These are phyloP conservation scores for Elaeis oleifera DNA, from an alignment of 202 grass and related monocot species.

Conservation along the genomic window DNA sequence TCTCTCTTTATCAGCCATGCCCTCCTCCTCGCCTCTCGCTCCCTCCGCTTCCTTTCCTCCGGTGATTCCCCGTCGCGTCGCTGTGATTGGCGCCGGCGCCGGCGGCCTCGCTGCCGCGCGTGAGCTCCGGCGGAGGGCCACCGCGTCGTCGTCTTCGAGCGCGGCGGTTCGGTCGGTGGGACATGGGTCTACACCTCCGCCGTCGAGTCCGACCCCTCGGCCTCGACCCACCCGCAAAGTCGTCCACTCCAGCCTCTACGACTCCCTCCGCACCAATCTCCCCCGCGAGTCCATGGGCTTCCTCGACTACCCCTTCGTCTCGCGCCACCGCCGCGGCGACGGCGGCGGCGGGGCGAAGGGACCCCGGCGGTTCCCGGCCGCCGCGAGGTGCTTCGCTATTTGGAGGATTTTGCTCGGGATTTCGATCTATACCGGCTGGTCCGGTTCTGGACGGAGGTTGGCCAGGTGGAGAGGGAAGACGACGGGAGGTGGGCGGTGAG, in stretches of 20 bases:
- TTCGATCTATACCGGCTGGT: constrained; percentile 48
- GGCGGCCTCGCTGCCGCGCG: constrained; percentile 51
- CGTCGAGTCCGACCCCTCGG: constrained; percentile 41
- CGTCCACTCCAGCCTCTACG: constrained; percentile 68
- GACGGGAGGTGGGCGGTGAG: constrained; percentile 59
- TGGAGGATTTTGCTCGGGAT: constrained; percentile 54
- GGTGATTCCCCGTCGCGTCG: constrained; percentile 30
- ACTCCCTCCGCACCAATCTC: constrained; percentile 75
- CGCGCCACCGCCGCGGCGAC: neutral
- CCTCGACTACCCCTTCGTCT: constrained; percentile 70
- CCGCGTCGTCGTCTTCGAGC: constrained; percentile 71
- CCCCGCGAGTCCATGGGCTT: constrained; percentile 78
- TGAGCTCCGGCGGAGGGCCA: constrained; percentile 83
- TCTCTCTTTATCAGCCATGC: too few relatives aligned
- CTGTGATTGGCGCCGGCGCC: constrained; percentile 67
- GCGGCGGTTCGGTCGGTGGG: constrained; percentile 44
- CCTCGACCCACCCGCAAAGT: constrained; percentile 28
- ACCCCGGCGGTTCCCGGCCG: constrained; percentile 57
- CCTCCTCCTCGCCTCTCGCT: constrained; percentile 23
- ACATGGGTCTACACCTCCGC: constrained; percentile 65
- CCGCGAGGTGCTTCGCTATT: constrained; percentile 68
- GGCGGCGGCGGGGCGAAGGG: neutral
- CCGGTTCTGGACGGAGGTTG: constrained; percentile 65
- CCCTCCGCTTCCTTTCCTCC: neutral
- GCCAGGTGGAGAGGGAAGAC: constrained; percentile 37